Evolutionary conservation across 2,329 filamentous ascomycete species (phyloP), one percentile per base, ranked within the genome.

Genomic region (Lizonia empirigonia): DNA sequence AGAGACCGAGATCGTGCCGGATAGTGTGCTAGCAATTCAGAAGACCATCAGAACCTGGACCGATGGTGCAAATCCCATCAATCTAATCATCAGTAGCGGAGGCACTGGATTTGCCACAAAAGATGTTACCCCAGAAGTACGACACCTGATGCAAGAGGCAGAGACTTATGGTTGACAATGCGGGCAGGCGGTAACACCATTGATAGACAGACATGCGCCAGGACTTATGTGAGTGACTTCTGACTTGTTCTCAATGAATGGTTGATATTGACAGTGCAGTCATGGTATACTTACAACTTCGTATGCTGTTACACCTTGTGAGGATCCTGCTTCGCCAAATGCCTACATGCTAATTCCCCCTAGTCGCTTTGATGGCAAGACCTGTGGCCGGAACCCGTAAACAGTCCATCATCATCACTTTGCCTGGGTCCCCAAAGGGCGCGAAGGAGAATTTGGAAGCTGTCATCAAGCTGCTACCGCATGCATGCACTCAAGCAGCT

Each of bases 331-430:
- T n/a, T 33, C 26, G 15, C 18, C n/a, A 22, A 23, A 13, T 12
- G 16, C 42, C 26, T 7, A 46, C n/a, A 20, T 41, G 32, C 63
- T 70, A 34, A 73, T 32, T 7, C 7, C 42, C 64, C 37, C 59
- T 29, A 96, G 91, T 99, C 76, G 94, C 94, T 35, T 87, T 96
- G 78, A 99, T 99, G 94, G 90, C 94, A 42, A 85, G 94, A 36
- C 94, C 94, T 4, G 89, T 95, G 10, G 94, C 94, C 18, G 94
- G 94, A 3, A 86, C 96, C 2, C 82, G 94, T 24, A 87, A 93
- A 56, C 85, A 85, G 53, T 87, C 90, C 1, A 74, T 99, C 44
- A 88, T 99, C 19, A 76, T 97, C 55, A 99, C 94, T 0, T 78
- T 99, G 3, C 94, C 94, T 0, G 94, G 94, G 1, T 97, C 93